Evolutionary conservation across 257 asterid genomes (phyloP).

Genomic region (Eucommia ulmoides): DNA sequence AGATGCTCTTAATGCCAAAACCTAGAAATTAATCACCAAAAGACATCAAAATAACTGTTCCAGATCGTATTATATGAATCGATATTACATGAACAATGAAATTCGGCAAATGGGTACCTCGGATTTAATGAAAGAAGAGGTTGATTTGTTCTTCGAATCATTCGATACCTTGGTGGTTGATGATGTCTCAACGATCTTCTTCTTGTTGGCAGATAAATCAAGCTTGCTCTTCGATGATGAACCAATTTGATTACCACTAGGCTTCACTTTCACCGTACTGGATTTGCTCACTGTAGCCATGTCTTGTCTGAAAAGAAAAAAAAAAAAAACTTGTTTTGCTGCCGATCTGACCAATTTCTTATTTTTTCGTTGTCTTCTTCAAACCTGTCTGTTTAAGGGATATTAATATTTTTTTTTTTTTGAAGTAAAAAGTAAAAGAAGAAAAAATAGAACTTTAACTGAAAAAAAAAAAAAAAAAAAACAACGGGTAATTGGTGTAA

Average conservation of each 20-base stretch:
- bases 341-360: no score
- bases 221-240: constrained; percentile 27
- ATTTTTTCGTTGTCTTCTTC: no score
- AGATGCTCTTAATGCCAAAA: not conserved
- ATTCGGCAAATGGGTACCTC: constrained; percentile 24
- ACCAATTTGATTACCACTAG: constrained; percentile 29
- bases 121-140: constrained; percentile 22
- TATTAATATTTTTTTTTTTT: no score
- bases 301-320: no score
- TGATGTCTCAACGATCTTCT: constrained; percentile 38
- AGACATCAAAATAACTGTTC: not conserved
- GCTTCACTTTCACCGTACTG: constrained; percentile 25
- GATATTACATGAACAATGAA: no score
- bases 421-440: no score
- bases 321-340: no score
- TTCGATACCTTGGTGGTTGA: constrained; percentile 33
- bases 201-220: constrained; percentile 42
- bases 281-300: constrained; percentile 48
- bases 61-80: no score
- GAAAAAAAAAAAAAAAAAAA: no score
- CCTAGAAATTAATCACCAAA: not conserved
- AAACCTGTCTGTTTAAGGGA: no score
- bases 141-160: constrained; percentile 35
- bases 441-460: no score
- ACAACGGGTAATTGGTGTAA: no score